phyloP scores from a whole-genome alignment of 371 early-diverging fungal genomes.

The Mucor piriformis region DNA sequence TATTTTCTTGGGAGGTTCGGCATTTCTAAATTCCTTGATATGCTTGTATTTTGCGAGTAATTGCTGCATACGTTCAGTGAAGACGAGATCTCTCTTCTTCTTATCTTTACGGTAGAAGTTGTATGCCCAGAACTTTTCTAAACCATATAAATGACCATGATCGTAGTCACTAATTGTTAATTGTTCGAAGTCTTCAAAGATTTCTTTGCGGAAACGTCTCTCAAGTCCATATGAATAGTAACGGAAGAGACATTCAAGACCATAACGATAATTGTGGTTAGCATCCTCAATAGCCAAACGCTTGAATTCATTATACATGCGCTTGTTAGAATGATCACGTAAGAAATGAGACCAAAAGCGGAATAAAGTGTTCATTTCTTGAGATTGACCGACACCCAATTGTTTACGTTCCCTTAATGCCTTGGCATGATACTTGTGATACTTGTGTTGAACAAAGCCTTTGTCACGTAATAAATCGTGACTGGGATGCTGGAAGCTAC shows the following conservation, averaged over 20 bases:
- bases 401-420: conserved; percentile 92
- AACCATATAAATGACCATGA: conserved; percentile 81
- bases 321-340: conserved; percentile 91
- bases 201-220: conserved; percentile 80
- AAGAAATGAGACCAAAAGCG: conserved; percentile 98
- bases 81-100: conserved; percentile 64
- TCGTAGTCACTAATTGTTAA: conserved; percentile 78
- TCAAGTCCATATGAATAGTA: conserved; percentile 96
- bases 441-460: conserved; percentile 95
- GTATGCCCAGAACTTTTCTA: conserved; percentile 98
- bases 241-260: conserved; percentile 93
- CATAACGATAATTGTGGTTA: conserved; percentile 79
- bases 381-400: conserved; percentile 87
- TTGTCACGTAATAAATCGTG: conserved; percentile 93
- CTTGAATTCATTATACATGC: conserved; percentile 93
- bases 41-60: conserved; percentile 69
- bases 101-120: conserved; percentile 89
- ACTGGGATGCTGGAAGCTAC: conserved; percentile 90
- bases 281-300: conserved; percentile 90
- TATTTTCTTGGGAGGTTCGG: conserved; percentile 28
- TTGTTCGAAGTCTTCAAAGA: conserved; percentile 89
- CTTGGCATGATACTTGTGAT: conserved; percentile 91
- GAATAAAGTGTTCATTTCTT: conserved; percentile 97
- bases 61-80: conserved; percentile 63
- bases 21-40: conserved; percentile 74